phyloP scores from a whole-genome alignment of 2,329 filamentous ascomycete genomes.

The Stemphylium vesicarium region DNA sequence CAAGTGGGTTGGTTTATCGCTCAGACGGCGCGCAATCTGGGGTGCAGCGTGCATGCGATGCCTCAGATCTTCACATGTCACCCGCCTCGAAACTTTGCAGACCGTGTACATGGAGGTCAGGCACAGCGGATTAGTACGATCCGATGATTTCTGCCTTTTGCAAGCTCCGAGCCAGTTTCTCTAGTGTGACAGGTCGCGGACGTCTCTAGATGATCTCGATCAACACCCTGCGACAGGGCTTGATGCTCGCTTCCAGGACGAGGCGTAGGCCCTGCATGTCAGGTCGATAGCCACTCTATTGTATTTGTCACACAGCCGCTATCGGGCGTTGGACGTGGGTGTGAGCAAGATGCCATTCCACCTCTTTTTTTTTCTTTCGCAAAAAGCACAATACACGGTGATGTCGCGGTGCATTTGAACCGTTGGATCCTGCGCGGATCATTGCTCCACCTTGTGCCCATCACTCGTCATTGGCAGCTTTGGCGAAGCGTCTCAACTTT shows the following conservation, averaged over 20 bases:
- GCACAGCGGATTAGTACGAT: no score
- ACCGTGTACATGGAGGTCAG: no score
- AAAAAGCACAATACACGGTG: conserved; percentile 2
- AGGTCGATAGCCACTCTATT: conserved; percentile 1
- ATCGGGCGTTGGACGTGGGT: neutral
- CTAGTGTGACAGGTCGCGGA: no score
- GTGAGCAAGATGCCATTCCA: neutral
- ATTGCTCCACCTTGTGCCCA: conserved; percentile 19
- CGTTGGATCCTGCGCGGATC: conserved; percentile 17
- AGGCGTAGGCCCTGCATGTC: conserved; percentile 14
- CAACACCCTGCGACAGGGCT: conserved; percentile 8
- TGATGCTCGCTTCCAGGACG: conserved; percentile 1
- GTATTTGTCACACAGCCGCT: conserved; percentile 16
- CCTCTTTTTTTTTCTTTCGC: neutral
- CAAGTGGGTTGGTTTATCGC: conserved; percentile 17
- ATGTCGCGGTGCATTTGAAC: conserved; percentile 19
- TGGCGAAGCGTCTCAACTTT: conserved; percentile 14
- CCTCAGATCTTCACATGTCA: conserved; percentile 18
- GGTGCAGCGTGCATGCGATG: conserved; percentile 25
- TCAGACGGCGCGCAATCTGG: conserved; percentile 23
- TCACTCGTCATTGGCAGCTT: conserved; percentile 26
- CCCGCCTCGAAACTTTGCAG: no score
- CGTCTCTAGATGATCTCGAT: conserved; percentile 5
- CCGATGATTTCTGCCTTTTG: no score
- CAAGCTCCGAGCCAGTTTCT: no score